Evolutionary conservation across 1,284 basidiomycete species (phyloP), one percentile per base, ranked within the genome.

Genomic region (Apiotrichum montevideense): DNA sequence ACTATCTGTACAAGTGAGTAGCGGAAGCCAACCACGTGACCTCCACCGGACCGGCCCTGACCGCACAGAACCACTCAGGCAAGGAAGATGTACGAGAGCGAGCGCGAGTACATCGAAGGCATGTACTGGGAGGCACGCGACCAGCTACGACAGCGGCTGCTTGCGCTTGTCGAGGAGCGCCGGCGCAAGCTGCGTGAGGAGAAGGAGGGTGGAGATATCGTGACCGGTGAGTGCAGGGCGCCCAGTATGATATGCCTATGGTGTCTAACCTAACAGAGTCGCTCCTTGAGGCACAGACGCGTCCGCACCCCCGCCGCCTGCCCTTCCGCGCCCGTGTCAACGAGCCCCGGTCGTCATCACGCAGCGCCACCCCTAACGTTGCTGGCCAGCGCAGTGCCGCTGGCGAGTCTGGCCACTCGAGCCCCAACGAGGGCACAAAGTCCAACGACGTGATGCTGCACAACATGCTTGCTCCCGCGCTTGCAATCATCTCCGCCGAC

Each of bases 181-280:
- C 62, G 78, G 46, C 70, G 76, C 61, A 77, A 78, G 54, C 64
- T 80, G 40, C 69, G 76, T 42, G 80, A 80, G 55, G 80, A 81
- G 63, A 80, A 80, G 65, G 80, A 81, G 51, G 76, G 77, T n/a
- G 76, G 77, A 10, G 79, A 80, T 48, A 67, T 78, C 9, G 73
- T 78, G 6, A 67, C 77, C 7, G 79, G 79, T 79, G 52, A 63
- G 77, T 73, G n/a, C n/a, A 21, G 7, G 15, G 14, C n/a, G 33
- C n/a, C 5, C 10, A 5, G 4, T 21, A 46, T 9, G 32, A 8
- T n/a, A n/a, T n/a, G 32, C 21, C 32, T 15, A 34, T 50, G 35
- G 35, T 33, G 14, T 35, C 52, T 47, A 41, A 52, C 50, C 11
- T 51, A 3, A 2, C 48, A 75, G 75, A 77, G 57, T 66, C 68